phyloP scores from a whole-genome alignment of 2,329 filamentous ascomycete species.

The Diplodia seriata region DNA sequence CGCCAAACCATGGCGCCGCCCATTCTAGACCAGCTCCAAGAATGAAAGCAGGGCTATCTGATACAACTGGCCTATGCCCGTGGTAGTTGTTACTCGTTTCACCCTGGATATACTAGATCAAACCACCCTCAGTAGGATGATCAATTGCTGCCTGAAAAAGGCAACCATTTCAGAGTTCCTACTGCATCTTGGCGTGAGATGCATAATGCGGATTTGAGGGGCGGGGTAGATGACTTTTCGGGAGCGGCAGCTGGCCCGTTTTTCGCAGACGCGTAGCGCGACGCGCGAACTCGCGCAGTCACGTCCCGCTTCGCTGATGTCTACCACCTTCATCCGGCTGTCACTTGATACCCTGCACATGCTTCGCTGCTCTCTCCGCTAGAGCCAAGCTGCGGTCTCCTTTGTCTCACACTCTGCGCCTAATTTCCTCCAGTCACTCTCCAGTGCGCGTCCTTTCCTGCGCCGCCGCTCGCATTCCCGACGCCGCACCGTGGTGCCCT shows the following conservation, averaged over 20 bases:
- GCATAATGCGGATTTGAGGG: background rate
- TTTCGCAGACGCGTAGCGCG: slow-evolving; percentile 25
- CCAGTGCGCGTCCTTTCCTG: background rate
- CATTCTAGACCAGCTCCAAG: slow-evolving; percentile 27
- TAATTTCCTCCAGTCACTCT: no score
- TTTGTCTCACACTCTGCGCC: background rate
- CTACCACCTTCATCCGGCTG: background rate
- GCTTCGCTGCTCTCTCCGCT: background rate
- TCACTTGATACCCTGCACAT: background rate
- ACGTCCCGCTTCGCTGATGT: slow-evolving; percentile 16
- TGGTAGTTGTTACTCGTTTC: slow-evolving; percentile 32
- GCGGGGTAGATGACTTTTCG: background rate
- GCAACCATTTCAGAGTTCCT: background rate
- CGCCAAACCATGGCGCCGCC: background rate
- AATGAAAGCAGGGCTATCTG: slow-evolving; percentile 29
- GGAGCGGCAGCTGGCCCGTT: background rate
- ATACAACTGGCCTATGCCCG: slow-evolving; percentile 21
- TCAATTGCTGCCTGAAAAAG: background rate
- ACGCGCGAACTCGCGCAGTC: slow-evolving; percentile 27
- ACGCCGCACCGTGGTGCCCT: background rate
- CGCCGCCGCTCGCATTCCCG: background rate
- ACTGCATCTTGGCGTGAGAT: background rate
- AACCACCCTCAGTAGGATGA: background rate
- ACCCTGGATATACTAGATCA: slow-evolving; percentile 12
- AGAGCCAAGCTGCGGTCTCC: background rate